Conservation (phyloP, 2,329 filamentous ascomycete genomes). For the Fusarium nematophilum region DNA sequence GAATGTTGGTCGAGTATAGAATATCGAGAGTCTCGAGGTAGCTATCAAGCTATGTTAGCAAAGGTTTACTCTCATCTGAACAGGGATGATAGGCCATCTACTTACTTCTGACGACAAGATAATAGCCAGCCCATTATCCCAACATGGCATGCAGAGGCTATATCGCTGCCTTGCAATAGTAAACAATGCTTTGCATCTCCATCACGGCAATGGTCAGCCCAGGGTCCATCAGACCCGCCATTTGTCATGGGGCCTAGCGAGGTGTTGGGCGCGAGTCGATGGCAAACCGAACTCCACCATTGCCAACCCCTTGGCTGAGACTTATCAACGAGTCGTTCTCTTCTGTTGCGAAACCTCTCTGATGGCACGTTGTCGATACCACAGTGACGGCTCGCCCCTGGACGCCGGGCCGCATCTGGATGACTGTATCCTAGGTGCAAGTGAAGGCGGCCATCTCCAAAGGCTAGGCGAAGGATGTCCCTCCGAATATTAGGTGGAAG, state of each 20-base stretch:
- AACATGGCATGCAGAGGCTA: background rate
- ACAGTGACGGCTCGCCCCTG: background rate
- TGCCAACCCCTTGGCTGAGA: background rate
- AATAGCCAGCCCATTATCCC: conserved; percentile 16
- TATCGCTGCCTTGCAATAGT: background rate
- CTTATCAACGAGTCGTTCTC: background rate
- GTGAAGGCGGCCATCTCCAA: conserved; percentile 6
- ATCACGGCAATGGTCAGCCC: conserved; percentile 6
- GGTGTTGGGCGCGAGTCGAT: conserved; percentile 5
- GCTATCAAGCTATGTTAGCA: background rate
- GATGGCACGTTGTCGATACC: conserved; percentile 1
- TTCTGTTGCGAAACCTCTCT: background rate
- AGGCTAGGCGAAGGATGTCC: conserved; percentile 13
- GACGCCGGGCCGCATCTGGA: background rate
- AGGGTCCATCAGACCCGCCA: conserved; percentile 8
- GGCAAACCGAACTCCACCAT: conserved; percentile 13
- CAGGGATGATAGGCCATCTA: too few relatives aligned
- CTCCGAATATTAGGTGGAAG: conserved; percentile 7
- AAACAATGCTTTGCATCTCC: conserved; percentile 1
- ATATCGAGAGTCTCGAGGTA: conserved; percentile 7
- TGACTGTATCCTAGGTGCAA: conserved; percentile 1
- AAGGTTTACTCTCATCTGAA: too few relatives aligned
- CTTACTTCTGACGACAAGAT: conserved; percentile 18
- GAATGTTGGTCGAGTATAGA: conserved; percentile 11
- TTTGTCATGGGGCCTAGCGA: conserved; percentile 5